Base-by-base conservation (phyloP, 2,329 filamentous ascomycete genomes). In the Colletotrichum sp. region DNA sequence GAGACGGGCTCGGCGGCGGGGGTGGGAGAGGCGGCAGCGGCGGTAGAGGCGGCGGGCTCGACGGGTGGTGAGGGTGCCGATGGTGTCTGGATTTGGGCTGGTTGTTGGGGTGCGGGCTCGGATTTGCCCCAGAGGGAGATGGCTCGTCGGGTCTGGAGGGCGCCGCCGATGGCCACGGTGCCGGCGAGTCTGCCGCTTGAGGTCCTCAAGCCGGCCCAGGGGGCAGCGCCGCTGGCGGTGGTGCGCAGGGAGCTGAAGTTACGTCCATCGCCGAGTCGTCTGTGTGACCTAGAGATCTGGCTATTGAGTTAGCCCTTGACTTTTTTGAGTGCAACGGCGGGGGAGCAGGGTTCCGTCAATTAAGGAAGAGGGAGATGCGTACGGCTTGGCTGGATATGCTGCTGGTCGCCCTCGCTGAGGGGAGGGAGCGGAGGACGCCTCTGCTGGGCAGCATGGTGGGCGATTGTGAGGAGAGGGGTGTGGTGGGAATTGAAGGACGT, bases 391-490 rank as follows among this genome's bases (percentile, higher is more conserved):
- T 79, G 18, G 79, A 79, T 32, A 82, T 69, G 71, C 70, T 74
- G 65, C 71, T 74, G 26, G 62, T 70, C 81, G 82, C 78, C 81
- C 83, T 77, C 77, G 79, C 78, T 57, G 84, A 83, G 77, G 85
- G 82, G 72, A 86, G 77, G 69, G 85, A 84, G 78, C 85, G 84
- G 79, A 84, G 82, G 79, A 87, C 82, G 80, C 85, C 86, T 86
- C 86, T 85, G 77, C 86, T 87, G 73, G 86, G 85, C 81, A 88
- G 84, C 87, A 88, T 88, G 75, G 79, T 84, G 82, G 80, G 76
- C 36, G 63, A 49, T 63, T 69, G 71, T 59, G 77, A 60, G 73
- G 60, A 13, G 52, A 68, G 70, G n/a, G 72, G 68, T 71, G 68
- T 76, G 80, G 74, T 73, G 75, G 75, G 78, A 59, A 32, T 52